A percentile compares a stretch with the other conserved stretches of the same genome.
Conservation (phyloP, 768 basidiomycete species). For the Astraeus odoratus region DNA sequence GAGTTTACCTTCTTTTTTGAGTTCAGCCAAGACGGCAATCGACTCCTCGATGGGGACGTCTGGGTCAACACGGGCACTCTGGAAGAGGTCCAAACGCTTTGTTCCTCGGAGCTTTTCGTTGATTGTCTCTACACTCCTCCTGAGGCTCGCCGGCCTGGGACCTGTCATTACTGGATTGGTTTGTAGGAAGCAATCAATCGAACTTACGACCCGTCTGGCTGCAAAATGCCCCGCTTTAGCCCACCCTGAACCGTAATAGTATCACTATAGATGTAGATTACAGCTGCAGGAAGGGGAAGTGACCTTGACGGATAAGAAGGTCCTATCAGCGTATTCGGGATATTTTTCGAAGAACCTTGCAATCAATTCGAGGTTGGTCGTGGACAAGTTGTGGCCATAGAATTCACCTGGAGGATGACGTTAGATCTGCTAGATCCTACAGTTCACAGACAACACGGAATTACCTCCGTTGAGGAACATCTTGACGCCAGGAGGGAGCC, state of each 20-base stretch:
- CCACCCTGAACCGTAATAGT: constrained; percentile 15
- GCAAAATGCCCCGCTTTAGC: background rate
- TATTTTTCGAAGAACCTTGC: constrained; percentile 41
- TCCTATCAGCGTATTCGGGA: constrained; percentile 29
- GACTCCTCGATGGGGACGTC: constrained; percentile 40
- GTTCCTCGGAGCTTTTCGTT: constrained; percentile 40
- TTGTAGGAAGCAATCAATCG: constrained; percentile 19
- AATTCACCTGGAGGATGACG: constrained; percentile 43
- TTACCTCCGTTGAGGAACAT: constrained; percentile 47
- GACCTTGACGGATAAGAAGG: constrained; percentile 32
- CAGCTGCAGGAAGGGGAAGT: background rate
- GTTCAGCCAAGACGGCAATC: constrained; percentile 33
- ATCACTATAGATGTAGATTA: too few species aligned
- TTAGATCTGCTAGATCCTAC: background rate
- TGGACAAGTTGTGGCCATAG: constrained; percentile 39
- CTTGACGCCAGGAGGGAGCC: constrained; percentile 37
- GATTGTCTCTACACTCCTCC: constrained; percentile 41
- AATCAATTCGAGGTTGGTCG: constrained; percentile 45
- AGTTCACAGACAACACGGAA: background rate
- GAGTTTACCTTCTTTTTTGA: constrained; percentile 30
- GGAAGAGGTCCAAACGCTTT: constrained; percentile 55
- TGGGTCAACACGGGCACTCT: constrained; percentile 42
- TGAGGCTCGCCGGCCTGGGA: constrained; percentile 32
- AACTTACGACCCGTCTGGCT: constrained; percentile 26
- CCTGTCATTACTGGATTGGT: constrained; percentile 11